Evolutionary conservation across 2,329 filamentous ascomycete genomes (phyloP), one percentile per base, ranked within the genome.

Genomic region (Neopestalotiopsis clavispora): DNA sequence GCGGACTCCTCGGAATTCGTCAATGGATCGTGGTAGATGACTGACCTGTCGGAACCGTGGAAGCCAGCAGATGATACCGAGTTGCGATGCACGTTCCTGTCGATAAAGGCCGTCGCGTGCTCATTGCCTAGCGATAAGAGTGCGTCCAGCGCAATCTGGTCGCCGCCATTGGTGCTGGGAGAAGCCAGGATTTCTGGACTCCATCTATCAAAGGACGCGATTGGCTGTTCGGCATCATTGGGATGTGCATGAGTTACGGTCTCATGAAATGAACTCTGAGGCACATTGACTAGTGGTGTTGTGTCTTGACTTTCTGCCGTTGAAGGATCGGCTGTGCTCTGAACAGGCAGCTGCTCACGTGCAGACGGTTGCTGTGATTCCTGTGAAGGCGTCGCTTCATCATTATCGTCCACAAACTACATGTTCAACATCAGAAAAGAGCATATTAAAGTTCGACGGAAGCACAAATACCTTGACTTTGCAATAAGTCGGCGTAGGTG

Each of bases 61-160:
- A 64, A 52, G 40, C n/a, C n/a, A 9, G 28, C 20, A 20, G 61
- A 49, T 34, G 28, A 28, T 12, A 49, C 40, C 2, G 61, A 49
- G 20, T 28, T 68, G 20, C 49, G 45, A 30, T 30, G 65, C 45
- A 34, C 32, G 58, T 23, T 34, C 38, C 59, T 38, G 20, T 66
- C 58, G 17, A 66, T 57, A 40, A 66, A 66, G 4, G 34, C 67
- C 3, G 66, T 38, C 14, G 67, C 60, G 6, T 68, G 67, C 40
- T 78, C 74, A 17, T 72, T 73, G 1, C 80, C 79, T 4, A 83
- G 74, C 0, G 79, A 78, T 2, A 80, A 64, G 2, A 81, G 71
- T 0, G 76, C 79, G 34, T 79, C 74, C 10, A 81, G 71, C 3
- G 79, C 79, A 4, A 77, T 78, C 68, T 80, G 75, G 62, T 80